phyloP scores from a whole-genome alignment of 2,329 filamentous ascomycete species.

The Pseudogymnoascus sp. region DNA sequence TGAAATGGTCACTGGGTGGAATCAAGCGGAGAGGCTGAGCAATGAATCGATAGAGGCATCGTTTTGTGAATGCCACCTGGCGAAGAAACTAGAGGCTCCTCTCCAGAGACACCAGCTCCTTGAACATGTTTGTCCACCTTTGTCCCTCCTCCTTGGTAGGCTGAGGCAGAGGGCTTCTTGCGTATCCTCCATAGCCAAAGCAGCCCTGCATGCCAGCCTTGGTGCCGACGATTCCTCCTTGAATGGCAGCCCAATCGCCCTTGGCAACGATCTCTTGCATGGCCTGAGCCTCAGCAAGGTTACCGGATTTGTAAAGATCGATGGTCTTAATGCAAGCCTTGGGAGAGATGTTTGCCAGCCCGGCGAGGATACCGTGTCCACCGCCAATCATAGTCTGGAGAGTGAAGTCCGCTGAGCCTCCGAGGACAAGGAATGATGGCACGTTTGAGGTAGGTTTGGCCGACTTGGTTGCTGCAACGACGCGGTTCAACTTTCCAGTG shows the following conservation, averaged over 20 bases:
- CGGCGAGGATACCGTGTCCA: constrained; percentile 62
- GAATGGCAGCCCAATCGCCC: constrained; percentile 62
- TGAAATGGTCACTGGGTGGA: not conserved
- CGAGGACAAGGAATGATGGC: constrained; percentile 57
- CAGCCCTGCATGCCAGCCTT: constrained; percentile 56
- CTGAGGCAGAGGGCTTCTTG: constrained; percentile 41
- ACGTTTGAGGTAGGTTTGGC: constrained; percentile 44
- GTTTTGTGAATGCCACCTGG: not conserved
- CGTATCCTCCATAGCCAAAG: constrained; percentile 53
- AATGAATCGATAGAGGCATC: not conserved
- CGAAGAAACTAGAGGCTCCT: constrained; percentile 33
- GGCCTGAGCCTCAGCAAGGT: constrained; percentile 49
- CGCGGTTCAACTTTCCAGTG: constrained; percentile 50
- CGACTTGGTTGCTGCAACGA: constrained; percentile 47
- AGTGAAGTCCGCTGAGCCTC: constrained; percentile 66
- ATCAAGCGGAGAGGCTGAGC: not conserved
- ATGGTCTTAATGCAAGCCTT: constrained; percentile 54
- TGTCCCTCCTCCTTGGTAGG: constrained; percentile 40
- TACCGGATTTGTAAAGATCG: constrained; percentile 50
- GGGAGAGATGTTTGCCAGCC: constrained; percentile 62
- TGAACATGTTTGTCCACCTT: constrained; percentile 48
- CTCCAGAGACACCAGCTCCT: constrained; percentile 43
- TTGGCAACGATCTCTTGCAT: constrained; percentile 56
- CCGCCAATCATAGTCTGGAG: constrained; percentile 62
- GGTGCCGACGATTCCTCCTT: constrained; percentile 59